A percentile compares a stretch with the other conserved stretches of the same genome.
Conservation (phyloP, 305 asterid species). For the Fraxinus floribunda region DNA sequence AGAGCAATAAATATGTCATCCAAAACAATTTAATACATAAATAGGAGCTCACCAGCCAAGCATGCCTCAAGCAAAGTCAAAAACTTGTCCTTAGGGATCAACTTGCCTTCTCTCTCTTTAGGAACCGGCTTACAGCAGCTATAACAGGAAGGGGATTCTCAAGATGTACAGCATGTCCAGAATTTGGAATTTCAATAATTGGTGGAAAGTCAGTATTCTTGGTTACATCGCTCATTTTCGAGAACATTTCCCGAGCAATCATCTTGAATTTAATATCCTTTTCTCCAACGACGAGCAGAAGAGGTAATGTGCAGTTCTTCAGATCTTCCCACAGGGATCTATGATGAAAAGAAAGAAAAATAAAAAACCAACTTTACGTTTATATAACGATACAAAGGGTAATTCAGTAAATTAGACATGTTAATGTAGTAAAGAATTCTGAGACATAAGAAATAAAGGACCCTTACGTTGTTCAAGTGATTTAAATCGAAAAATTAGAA, state of each 20-base stretch:
- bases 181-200: constrained; percentile 59
- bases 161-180: constrained; percentile 91
- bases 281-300: constrained; percentile 77
- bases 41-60: background rate
- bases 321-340: constrained; percentile 92
- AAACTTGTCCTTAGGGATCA: background rate
- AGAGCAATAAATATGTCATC: background rate
- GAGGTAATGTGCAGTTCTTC: constrained; percentile 61
- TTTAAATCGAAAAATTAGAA: background rate
- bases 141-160: constrained; percentile 88
- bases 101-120: constrained; percentile 31
- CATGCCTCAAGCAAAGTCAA: background rate
- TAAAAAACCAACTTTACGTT: background rate
- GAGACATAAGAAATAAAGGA: background rate
- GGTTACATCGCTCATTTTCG: constrained; percentile 32
- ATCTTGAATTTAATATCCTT: constrained; percentile 77
- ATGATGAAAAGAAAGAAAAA: constrained; percentile 1
- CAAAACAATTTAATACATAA: background rate
- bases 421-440: background rate
- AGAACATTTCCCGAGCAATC: constrained; percentile 56
- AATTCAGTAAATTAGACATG: background rate
- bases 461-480: background rate
- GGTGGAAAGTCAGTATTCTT: constrained; percentile 21
- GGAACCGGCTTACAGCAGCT: constrained; percentile 55
- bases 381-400: background rate